Evolutionary conservation across 2,329 filamentous ascomycete genomes (phyloP), one percentile per base, ranked within the genome.

Genomic region (Leptoxyphium fumago): DNA sequence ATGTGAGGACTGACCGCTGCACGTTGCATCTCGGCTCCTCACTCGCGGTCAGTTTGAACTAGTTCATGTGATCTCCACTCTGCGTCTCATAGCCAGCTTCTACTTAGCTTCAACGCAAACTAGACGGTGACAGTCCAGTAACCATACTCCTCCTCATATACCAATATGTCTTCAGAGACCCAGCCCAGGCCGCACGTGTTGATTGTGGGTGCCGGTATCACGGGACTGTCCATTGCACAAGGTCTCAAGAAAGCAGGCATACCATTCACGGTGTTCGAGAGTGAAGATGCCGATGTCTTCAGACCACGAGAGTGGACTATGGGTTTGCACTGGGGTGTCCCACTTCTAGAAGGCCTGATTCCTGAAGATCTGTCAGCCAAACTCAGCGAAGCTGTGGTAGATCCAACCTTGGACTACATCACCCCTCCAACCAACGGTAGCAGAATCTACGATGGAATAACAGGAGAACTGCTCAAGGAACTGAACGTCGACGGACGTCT

Each of bases 271-370:
- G 45, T 52, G 26, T 52, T 46, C 40, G 50, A 52, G 26, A 38
- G 45, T 36, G 49, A 52, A 40, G 36, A 43, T 21, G 40, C 48
- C 13, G 45, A 45, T 14, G 29, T 43, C 29, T 46, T 41, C 14
- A 42, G 50, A 18, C 42, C 47, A 4, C 45, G 48, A 42, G 52
- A 52, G 13, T 55, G 51, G 51, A 48, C 43, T 13, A 51, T 55
- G 50, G 46, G 41, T 39, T 44, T 42, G 14, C 50, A 42, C 42
- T 48, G 40, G 50, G 44, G 36, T 44, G 44, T 42, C 38, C 46
- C 29, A 38, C 42, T 41, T 18, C 45, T 43, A 43, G 45, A 44
- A 38, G 39, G 46, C 42, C 43, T 43, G 18, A 43, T 54, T 2
- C 50, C 52, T 18, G 38, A 40, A 5, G 29, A 52, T 13, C 38